phyloP scores from a whole-genome alignment of 2,329 filamentous ascomycete genomes.

The Colletotrichum lini region DNA sequence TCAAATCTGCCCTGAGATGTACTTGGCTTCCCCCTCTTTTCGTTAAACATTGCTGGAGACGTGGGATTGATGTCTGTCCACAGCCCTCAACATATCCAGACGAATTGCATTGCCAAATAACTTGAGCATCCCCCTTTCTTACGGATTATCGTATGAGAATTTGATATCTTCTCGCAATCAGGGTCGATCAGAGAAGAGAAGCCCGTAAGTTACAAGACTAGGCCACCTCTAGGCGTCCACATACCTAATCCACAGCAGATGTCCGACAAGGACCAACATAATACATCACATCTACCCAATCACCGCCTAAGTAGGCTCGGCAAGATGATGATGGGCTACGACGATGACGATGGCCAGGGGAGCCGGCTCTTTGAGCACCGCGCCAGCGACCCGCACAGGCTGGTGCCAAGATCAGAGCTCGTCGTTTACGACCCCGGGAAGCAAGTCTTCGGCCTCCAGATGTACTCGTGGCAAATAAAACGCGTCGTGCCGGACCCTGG shows the following conservation, averaged over 20 bases:
- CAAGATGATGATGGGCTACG: constrained; percentile 12
- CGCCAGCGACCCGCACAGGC: constrained; percentile 9
- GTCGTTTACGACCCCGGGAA: constrained; percentile 26
- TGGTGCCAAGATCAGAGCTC: constrained; percentile 10
- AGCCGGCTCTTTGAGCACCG: constrained; percentile 9
- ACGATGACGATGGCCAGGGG: constrained; percentile 13
- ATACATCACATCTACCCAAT: too few species aligned
- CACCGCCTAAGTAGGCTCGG: neutral
- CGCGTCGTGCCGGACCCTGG: neutral
- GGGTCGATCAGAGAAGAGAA: too few species aligned
- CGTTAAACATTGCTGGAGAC: neutral
- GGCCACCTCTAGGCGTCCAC: too few species aligned
- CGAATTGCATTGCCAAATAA: too few species aligned
- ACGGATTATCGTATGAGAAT: neutral
- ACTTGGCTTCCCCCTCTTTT: constrained; percentile 11
- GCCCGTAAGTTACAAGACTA: too few species aligned
- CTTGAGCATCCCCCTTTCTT: too few species aligned
- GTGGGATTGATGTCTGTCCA: too few species aligned
- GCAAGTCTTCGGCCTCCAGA: constrained; percentile 18
- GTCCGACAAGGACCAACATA: neutral
- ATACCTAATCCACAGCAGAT: neutral
- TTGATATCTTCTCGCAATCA: neutral
- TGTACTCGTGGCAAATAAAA: constrained; percentile 7
- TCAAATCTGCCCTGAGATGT: neutral
- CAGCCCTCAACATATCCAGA: neutral